These are phyloP conservation scores for Fusarium armeniacum DNA, from an alignment of 2,329 filamentous ascomycete genomes.

Conservation along the genomic window DNA sequence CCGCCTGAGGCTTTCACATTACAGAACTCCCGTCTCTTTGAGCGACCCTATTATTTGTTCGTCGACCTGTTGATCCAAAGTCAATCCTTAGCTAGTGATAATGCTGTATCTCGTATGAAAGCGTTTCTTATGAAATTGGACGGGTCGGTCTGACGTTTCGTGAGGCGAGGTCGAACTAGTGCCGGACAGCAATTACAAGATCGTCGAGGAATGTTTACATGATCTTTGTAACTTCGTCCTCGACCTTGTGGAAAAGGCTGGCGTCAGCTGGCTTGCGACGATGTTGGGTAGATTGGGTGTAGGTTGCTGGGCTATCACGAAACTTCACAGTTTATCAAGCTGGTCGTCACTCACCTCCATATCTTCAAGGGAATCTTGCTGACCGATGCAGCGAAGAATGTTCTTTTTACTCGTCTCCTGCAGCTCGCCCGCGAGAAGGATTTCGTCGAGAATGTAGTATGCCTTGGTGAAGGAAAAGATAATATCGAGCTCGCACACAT, in stretches of 20 bases:
- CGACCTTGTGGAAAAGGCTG: constrained; percentile 71
- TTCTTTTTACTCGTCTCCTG: constrained; percentile 99
- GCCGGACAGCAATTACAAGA: constrained; percentile 40
- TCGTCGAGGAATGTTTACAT: constrained; percentile 69
- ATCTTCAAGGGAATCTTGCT: constrained; percentile 97
- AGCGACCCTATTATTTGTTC: constrained; percentile 49
- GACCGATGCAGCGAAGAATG: constrained; percentile 92
- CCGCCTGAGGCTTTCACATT: constrained; percentile 50
- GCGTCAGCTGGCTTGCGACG: constrained; percentile 51
- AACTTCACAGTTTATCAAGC: constrained; percentile 37
- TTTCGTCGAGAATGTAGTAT: constrained; percentile 98
- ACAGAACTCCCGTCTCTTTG: constrained; percentile 51
- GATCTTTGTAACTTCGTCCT: constrained; percentile 91
- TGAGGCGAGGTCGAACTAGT: constrained; percentile 30
- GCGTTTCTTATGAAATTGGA: constrained; percentile 24
- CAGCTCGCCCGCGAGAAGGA: constrained; percentile 94
- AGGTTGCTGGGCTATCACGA: constrained; percentile 38
- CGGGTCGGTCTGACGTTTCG: constrained; percentile 42
- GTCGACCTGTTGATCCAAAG: constrained; percentile 50
- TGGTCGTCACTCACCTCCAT: constrained; percentile 86
- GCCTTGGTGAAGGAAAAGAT: constrained; percentile 99
- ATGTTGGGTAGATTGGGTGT: constrained; percentile 27
- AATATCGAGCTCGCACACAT: constrained; percentile 99
- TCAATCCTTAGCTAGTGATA: constrained; percentile 49
- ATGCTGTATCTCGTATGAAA: constrained; percentile 25